Percentiles rank a stretch among this genome's conserved stretches.
Conservation (phyloP, 306 rosid genomes). For the Cotoneaster glaucophyllus region DNA sequence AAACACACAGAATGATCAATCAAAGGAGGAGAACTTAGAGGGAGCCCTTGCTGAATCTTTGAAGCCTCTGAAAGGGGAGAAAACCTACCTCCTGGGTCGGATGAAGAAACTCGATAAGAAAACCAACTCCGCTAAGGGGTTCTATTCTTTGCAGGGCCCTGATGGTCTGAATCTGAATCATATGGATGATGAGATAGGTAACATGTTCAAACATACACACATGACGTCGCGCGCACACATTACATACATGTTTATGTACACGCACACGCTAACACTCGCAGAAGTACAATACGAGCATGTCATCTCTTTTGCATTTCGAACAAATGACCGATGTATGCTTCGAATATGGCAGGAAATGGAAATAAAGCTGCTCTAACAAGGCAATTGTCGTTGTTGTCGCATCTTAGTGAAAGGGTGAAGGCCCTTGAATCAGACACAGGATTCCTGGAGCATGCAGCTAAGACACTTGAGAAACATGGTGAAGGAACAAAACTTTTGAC, state of each 20-base stretch:
- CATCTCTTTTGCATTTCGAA: not conserved
- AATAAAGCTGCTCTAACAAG: slow-evolving; percentile 20
- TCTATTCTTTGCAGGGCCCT: slow-evolving; percentile 16
- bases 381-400: slow-evolving; percentile 32
- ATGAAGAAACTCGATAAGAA: slow-evolving; percentile 41
- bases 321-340: not conserved
- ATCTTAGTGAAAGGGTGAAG: slow-evolving; percentile 41
- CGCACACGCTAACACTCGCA: not conserved
- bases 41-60: slow-evolving; percentile 17
- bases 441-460: slow-evolving; percentile 32
- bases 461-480: slow-evolving; percentile 29
- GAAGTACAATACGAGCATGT: not conserved
- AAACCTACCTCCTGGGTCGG: slow-evolving; percentile 44
- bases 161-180: slow-evolving; percentile 19
- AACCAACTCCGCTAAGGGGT: slow-evolving; percentile 29
- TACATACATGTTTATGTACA: not conserved
- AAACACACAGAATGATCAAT: slow-evolving; percentile 22
- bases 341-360: slow-evolving; percentile 37
- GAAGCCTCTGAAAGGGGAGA: slow-evolving; percentile 46
- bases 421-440: slow-evolving; percentile 46
- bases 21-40: slow-evolving; percentile 25
- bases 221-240: not conserved
- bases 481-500: slow-evolving; percentile 47
- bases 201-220: not conserved
- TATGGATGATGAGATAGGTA: slow-evolving; percentile 48